phyloP scores from a whole-genome alignment of 177 flowering plant genomes.

The Vitis hybrid region DNA sequence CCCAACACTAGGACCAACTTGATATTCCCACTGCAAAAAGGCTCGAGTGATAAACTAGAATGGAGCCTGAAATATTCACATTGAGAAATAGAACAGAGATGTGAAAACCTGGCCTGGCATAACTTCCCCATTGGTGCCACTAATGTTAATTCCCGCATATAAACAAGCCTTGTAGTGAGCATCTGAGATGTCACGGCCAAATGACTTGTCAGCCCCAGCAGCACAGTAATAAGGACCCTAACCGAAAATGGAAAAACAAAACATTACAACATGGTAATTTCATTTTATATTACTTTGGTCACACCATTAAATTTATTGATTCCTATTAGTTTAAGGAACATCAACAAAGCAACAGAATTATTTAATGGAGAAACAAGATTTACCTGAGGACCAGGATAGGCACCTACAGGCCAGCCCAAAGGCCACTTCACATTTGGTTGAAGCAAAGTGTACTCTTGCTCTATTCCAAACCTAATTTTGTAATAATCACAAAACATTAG shows the following conservation, averaged over 20 bases:
- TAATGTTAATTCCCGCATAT: slow-evolving; percentile 92
- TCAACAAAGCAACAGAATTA: slow-evolving; percentile 1
- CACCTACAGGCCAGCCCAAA: slow-evolving; percentile 99
- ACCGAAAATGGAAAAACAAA: neutral
- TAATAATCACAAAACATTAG: slow-evolving; percentile 6
- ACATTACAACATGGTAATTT: neutral
- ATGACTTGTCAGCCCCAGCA: slow-evolving; percentile 96
- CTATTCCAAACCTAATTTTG: slow-evolving; percentile 81
- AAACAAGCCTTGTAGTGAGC: slow-evolving; percentile 99
- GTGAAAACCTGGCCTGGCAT: slow-evolving; percentile 98
- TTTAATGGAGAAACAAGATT: neutral
- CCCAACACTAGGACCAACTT: slow-evolving; percentile 99
- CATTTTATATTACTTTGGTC: neutral
- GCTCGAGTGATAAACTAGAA: neutral
- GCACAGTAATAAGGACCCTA: slow-evolving; percentile 98
- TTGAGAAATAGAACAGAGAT: slow-evolving; percentile 10
- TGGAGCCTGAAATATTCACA: neutral
- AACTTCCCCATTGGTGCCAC: slow-evolving; percentile 99
- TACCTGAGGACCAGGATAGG: slow-evolving; percentile 98
- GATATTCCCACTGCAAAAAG: slow-evolving; percentile 89
- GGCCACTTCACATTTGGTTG: slow-evolving; percentile 94
- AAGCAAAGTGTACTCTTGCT: slow-evolving; percentile 96
- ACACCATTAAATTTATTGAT: neutral
- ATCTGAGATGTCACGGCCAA: slow-evolving; percentile 95
- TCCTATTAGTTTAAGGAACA: neutral